Conservation (phyloP, 768 basidiomycete genomes). For the Auriscalpium vulgare region DNA sequence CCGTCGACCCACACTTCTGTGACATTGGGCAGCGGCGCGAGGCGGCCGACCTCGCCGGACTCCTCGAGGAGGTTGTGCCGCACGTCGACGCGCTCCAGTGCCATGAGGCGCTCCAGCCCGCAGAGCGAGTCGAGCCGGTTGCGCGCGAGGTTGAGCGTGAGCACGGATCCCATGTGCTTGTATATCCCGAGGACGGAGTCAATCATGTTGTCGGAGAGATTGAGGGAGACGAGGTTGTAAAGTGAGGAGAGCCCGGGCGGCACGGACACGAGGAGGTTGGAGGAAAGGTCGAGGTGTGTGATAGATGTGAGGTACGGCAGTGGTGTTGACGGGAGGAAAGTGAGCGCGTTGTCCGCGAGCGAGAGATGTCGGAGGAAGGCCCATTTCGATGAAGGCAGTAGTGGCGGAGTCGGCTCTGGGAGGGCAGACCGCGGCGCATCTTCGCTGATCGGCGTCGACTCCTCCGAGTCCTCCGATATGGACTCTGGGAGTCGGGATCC, state of each 20-base stretch:
- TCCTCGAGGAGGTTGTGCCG: conserved; percentile 76
- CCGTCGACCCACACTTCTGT: conserved; percentile 76
- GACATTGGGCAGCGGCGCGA: conserved; percentile 75
- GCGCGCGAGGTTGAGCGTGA: conserved; percentile 68
- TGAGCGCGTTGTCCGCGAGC: conserved; percentile 72
- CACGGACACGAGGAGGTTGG: conserved; percentile 85
- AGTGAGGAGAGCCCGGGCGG: conserved; percentile 69
- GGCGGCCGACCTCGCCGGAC: conserved; percentile 73
- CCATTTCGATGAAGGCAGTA: conserved; percentile 61
- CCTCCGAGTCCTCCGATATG: conserved; percentile 45
- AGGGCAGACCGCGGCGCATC: conserved; percentile 12
- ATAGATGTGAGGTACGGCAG: conserved; percentile 64
- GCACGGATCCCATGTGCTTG: conserved; percentile 67
- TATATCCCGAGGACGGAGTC: conserved; percentile 90
- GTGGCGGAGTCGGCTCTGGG: conserved; percentile 21
- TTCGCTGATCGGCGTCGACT: conserved; percentile 15
- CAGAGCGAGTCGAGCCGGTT: conserved; percentile 95
- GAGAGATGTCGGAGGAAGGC: conserved; percentile 67
- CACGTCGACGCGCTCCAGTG: conserved; percentile 80
- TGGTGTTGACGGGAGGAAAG: conserved; percentile 65
- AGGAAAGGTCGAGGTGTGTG: conserved; percentile 81
- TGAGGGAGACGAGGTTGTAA: conserved; percentile 80
- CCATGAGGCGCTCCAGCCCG: conserved; percentile 83
- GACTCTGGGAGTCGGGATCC: conserved; percentile 46
- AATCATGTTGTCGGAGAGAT: conserved; percentile 96